Percentiles rank a stretch among this genome's conserved stretches.
Evolutionary conservation across 441 rosid genomes (phyloP).

Genomic region (Mallotus japonicus): DNA sequence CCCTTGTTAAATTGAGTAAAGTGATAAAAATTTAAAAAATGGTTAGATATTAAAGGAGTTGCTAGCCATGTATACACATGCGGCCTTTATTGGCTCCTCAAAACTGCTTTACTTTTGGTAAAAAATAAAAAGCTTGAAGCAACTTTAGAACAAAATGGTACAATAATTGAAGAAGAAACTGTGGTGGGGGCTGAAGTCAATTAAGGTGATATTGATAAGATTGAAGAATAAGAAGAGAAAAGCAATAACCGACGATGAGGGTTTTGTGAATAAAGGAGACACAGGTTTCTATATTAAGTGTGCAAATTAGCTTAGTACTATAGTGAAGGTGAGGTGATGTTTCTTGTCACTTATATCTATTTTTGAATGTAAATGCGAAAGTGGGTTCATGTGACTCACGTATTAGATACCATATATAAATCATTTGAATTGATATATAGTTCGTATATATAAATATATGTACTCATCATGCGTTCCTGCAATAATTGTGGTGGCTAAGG

Average conservation of each 20-base stretch:
- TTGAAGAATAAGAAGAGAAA: background rate
- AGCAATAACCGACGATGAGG: conserved; percentile 17
- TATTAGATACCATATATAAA: background rate
- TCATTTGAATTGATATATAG: background rate
- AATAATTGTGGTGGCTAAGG: background rate
- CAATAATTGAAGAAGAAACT: background rate
- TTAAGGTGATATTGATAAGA: background rate
- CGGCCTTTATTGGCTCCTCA: background rate
- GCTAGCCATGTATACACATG: too few species aligned
- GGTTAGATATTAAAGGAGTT: too few species aligned
- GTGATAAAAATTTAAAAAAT: too few species aligned
- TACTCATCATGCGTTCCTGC: background rate
- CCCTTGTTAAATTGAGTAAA: too few species aligned
- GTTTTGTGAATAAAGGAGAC: too few species aligned
- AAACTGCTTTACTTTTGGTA: background rate
- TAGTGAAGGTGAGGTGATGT: background rate
- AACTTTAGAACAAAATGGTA: background rate
- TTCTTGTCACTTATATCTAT: conserved; percentile 4
- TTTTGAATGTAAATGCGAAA: conserved; percentile 17
- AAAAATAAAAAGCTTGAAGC: background rate
- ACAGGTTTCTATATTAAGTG: background rate
- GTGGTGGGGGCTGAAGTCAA: conserved; percentile 7
- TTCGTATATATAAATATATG: background rate
- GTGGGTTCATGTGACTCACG: background rate
- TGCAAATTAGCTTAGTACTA: background rate